Evolutionary conservation across 2,329 filamentous ascomycete genomes (phyloP).

Genomic region (Calonectria ilicicola): DNA sequence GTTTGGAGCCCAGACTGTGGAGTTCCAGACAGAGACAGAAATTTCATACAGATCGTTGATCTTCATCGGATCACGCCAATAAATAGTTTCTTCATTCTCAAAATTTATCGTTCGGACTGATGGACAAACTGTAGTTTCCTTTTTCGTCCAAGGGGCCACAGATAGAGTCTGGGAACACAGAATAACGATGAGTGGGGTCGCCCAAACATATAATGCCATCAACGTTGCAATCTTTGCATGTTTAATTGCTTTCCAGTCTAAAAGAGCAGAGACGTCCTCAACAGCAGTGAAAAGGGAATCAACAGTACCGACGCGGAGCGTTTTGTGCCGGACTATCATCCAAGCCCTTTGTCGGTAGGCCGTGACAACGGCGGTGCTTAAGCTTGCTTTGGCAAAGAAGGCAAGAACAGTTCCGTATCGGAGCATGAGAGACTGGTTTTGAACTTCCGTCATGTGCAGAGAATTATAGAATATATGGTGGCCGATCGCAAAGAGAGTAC

Average conservation of each 20-base stretch:
- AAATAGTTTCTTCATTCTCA: neutral
- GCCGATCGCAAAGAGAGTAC: neutral
- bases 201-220: constrained; percentile 20
- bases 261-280: neutral
- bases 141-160: neutral
- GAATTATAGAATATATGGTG: constrained; percentile 16
- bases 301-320: constrained; percentile 23
- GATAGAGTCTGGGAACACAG: constrained; percentile 1
- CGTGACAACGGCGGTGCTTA: constrained; percentile 34
- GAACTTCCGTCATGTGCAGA: neutral
- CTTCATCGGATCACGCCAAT: neutral
- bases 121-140: neutral
- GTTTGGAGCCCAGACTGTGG: neutral
- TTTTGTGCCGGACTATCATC: constrained; percentile 38
- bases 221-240: neutral
- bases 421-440: neutral
- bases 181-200: neutral
- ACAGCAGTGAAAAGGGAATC: constrained; percentile 24
- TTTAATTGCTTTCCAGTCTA: neutral
- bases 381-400: constrained; percentile 39
- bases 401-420: constrained; percentile 28
- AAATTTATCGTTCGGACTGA: constrained; percentile 2
- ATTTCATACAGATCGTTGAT: neutral
- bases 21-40: neutral
- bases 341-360: constrained; percentile 38